Conservation (phyloP, 345 rosid genomes). For the Syzygium jambos region DNA sequence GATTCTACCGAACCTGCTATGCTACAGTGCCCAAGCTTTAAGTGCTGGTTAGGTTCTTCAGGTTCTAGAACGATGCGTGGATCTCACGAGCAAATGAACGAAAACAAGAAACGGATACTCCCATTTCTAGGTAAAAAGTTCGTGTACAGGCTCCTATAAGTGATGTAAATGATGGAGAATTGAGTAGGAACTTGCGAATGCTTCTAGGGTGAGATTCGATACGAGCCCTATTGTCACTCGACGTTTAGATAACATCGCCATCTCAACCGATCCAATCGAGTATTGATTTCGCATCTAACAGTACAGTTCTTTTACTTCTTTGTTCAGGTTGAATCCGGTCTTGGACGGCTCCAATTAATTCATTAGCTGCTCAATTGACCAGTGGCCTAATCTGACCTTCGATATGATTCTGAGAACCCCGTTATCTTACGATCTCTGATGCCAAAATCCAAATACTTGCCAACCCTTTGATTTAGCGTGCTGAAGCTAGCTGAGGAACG, state of each 20-base stretch:
- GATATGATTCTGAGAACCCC: fast-evolving
- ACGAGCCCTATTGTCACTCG: background rate
- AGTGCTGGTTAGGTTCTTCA: background rate
- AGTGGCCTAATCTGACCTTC: fast-evolving
- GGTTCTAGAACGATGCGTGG: background rate
- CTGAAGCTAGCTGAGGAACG: background rate
- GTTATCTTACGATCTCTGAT: background rate
- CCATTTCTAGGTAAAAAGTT: background rate
- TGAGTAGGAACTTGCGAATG: background rate
- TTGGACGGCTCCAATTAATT: fast-evolving
- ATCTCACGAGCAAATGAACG: background rate
- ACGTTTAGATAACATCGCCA: background rate
- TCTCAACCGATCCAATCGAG: background rate
- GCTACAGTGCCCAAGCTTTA: background rate
- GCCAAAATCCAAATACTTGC: too few relatives aligned
- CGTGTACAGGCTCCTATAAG: background rate
- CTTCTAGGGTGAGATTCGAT: background rate
- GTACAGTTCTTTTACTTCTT: background rate
- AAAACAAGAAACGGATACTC: background rate
- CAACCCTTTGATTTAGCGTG: background rate
- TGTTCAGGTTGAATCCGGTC: background rate
- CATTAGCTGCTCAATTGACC: fast-evolving
- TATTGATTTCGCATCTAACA: background rate
- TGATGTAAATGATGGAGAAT: background rate
- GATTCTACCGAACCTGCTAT: background rate